These are phyloP conservation scores for Ophiostoma australiae DNA, from an alignment of 2,329 filamentous ascomycete genomes.

Conservation along the genomic window DNA sequence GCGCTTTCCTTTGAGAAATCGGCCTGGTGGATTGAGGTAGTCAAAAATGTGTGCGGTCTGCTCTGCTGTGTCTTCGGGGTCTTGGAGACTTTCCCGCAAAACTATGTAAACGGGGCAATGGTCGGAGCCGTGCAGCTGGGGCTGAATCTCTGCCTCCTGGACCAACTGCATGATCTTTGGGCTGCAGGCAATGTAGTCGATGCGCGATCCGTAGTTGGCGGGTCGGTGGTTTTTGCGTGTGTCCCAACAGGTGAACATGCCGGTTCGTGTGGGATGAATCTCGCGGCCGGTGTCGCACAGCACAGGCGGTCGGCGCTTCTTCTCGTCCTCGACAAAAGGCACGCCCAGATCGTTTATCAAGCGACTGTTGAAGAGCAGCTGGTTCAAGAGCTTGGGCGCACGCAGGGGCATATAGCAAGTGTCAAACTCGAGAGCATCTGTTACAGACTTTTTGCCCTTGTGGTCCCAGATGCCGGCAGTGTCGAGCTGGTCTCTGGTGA, in stretches of 20 bases:
- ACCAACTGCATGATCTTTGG: slow-evolving; percentile 67
- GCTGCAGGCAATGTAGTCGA: slow-evolving; percentile 89
- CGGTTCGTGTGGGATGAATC: slow-evolving; percentile 71
- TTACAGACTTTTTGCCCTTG: slow-evolving; percentile 59
- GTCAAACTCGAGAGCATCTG: slow-evolving; percentile 57
- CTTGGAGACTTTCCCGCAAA: slow-evolving; percentile 58
- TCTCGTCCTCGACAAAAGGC: background rate
- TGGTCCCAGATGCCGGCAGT: slow-evolving; percentile 57
- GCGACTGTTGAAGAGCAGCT: slow-evolving; percentile 69
- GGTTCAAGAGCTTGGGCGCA: slow-evolving; percentile 74
- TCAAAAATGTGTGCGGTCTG: slow-evolving; percentile 55
- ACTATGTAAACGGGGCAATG: slow-evolving; percentile 89
- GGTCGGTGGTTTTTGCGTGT: slow-evolving; percentile 93
- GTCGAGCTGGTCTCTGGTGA: slow-evolving; percentile 64
- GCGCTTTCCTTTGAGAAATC: slow-evolving; percentile 58
- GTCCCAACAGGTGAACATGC: slow-evolving; percentile 98
- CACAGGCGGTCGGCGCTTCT: slow-evolving; percentile 44
- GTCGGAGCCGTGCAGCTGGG: slow-evolving; percentile 89
- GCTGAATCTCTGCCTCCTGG: slow-evolving; percentile 74
- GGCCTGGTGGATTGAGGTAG: slow-evolving; percentile 69
- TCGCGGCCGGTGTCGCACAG: slow-evolving; percentile 79
- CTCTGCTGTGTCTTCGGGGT: slow-evolving; percentile 39
- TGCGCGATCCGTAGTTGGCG: slow-evolving; percentile 85
- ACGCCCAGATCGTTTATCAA: background rate
- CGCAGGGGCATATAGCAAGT: slow-evolving; percentile 70